Evolutionary conservation across 306 rosid species (phyloP).

Genomic region (Fragaria iinumae): DNA sequence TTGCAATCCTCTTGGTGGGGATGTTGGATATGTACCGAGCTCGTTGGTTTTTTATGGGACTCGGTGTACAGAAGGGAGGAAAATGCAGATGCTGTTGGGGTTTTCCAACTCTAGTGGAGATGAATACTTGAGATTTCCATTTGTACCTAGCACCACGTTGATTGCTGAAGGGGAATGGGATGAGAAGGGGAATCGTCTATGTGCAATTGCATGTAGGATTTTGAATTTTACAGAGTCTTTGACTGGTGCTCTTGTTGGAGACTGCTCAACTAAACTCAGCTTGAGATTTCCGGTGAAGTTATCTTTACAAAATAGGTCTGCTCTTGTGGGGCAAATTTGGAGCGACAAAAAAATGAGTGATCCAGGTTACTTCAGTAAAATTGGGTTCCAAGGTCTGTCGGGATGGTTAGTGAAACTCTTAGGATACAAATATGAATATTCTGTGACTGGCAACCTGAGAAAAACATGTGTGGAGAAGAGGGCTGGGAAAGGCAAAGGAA

Average conservation of each 20-base stretch:
- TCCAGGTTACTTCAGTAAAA: conserved; percentile 49
- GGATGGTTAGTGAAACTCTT: conserved; percentile 30
- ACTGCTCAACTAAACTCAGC: conserved; percentile 54
- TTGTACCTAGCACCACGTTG: conserved; percentile 47
- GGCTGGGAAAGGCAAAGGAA: conserved; percentile 39
- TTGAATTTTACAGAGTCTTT: conserved; percentile 45
- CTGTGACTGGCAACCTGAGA: conserved; percentile 41
- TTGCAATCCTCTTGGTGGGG: conserved; percentile 55
- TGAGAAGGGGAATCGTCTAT: conserved; percentile 52
- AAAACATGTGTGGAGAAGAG: conserved; percentile 48
- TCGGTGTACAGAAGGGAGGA: conserved; percentile 44
- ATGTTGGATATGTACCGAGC: conserved; percentile 41
- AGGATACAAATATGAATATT: conserved; percentile 50
- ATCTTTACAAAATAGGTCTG: conserved; percentile 59
- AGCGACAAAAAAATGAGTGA: conserved; percentile 50
- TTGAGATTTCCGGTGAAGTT: conserved; percentile 52
- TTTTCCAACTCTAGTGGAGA: conserved; percentile 38
- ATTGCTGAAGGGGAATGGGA: conserved; percentile 84
- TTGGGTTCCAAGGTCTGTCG: conserved; percentile 44
- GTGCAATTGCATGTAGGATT: conserved; percentile 64
- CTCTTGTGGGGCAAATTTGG: conserved; percentile 60
- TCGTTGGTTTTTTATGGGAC: conserved; percentile 37
- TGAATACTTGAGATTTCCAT: conserved; percentile 34
- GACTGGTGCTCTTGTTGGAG: conserved; percentile 56
- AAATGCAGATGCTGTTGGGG: conserved; percentile 60